phyloP scores from a whole-genome alignment of 2,329 filamentous ascomycete species.

The Xylariaceae sp. region DNA sequence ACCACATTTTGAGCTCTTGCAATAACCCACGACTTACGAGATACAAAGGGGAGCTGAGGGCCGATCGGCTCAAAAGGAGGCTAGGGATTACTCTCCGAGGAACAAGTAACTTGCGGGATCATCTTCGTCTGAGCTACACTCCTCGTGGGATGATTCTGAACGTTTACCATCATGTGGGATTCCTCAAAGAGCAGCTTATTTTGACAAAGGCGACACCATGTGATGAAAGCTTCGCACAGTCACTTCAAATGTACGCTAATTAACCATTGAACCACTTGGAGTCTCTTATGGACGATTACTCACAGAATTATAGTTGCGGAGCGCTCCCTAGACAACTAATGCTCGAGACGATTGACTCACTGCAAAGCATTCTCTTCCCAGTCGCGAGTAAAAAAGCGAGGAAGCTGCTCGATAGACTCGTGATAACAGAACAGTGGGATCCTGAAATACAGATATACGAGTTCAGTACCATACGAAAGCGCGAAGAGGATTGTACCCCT shows the following conservation, averaged over 20 bases:
- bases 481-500: background rate
- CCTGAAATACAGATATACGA: background rate
- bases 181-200: background rate
- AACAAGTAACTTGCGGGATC: background rate
- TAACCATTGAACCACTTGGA: too few species aligned
- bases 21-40: background rate
- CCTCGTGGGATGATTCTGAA: background rate
- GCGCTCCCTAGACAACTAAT: constrained; percentile 1
- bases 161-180: background rate
- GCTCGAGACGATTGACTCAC: background rate
- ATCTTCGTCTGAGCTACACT: background rate
- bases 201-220: background rate
- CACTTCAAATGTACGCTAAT: background rate
- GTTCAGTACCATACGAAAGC: background rate
- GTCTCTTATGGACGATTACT: too few species aligned
- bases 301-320: too few species aligned
- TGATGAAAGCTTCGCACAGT: background rate
- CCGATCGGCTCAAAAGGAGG: background rate
- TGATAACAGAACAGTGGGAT: background rate
- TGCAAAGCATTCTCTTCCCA: background rate
- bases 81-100: background rate
- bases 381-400: background rate
- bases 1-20: background rate
- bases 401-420: background rate
- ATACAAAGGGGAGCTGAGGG: background rate